phyloP scores from a whole-genome alignment of 148 eudicot species.

The Chenopodium suecicum region DNA sequence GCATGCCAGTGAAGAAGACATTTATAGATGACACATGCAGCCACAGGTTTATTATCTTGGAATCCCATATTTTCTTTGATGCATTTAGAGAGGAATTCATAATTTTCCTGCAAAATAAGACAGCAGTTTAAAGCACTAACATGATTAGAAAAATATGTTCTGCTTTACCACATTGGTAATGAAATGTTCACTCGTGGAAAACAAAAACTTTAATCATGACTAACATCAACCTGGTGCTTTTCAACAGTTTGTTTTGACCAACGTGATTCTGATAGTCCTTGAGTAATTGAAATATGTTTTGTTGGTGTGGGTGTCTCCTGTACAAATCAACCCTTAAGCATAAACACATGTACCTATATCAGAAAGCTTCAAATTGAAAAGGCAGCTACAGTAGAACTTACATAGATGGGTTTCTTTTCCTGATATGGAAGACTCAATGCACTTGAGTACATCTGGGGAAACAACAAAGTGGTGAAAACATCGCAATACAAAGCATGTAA shows the following conservation, averaged over 20 bases:
- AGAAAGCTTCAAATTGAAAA: slow-evolving; percentile 13
- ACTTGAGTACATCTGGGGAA: slow-evolving; percentile 62
- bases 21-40: slow-evolving; percentile 87
- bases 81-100: slow-evolving; percentile 73
- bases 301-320: slow-evolving; percentile 95
- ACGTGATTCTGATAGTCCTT: slow-evolving; percentile 73
- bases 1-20: slow-evolving; percentile 95
- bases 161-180: not conserved
- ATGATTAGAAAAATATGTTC: not conserved
- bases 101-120: slow-evolving; percentile 62
- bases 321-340: slow-evolving; percentile 8
- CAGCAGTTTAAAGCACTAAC: slow-evolving; percentile 15
- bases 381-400: slow-evolving; percentile 36
- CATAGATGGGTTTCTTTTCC: slow-evolving; percentile 65
- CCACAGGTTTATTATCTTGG: slow-evolving; percentile 89
- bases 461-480: not conserved
- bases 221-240: slow-evolving; percentile 65
- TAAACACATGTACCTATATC: not conserved
- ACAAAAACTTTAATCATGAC: not conserved
- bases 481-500: not conserved
- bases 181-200: not conserved
- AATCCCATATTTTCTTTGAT: slow-evolving; percentile 92
- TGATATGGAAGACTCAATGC: slow-evolving; percentile 54
- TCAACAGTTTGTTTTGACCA: slow-evolving; percentile 68
- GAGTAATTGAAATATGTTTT: slow-evolving; percentile 53